These are phyloP conservation scores for Passalora sequoiae DNA, from an alignment of 2,329 filamentous ascomycete genomes.

Conservation along the genomic window DNA sequence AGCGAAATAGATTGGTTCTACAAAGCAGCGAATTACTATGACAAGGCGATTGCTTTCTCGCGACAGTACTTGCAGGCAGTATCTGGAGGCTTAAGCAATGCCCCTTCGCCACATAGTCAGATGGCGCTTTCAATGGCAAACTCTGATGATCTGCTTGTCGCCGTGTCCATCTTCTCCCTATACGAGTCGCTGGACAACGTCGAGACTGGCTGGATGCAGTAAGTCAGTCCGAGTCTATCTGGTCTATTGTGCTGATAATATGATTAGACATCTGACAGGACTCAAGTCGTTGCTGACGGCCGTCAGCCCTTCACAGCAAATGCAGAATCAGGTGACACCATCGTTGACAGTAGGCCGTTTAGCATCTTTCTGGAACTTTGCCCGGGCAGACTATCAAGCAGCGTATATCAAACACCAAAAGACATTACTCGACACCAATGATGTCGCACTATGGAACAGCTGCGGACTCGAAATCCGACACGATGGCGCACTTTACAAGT, in stretches of 20 bases:
- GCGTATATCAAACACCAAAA: conserved; percentile 54
- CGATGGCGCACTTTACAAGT: conserved; percentile 43
- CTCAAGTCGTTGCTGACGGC: conserved; percentile 57
- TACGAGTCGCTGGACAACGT: conserved; percentile 63
- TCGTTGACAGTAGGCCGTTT: conserved; percentile 51
- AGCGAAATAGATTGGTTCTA: conserved; percentile 53
- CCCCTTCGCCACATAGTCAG: conserved; percentile 22
- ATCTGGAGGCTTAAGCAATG: conserved; percentile 26
- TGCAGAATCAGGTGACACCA: conserved; percentile 40
- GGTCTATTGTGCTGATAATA: conserved; percentile 2
- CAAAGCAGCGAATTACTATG: conserved; percentile 58
- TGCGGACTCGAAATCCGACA: conserved; percentile 56
- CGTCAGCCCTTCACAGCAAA: conserved; percentile 26
- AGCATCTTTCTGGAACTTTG: conserved; percentile 64
- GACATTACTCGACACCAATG: conserved; percentile 57
- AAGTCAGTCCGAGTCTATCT: conserved; percentile 5
- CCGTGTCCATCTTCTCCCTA: conserved; percentile 60
- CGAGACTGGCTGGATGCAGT: conserved; percentile 51
- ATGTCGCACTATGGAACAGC: conserved; percentile 57
- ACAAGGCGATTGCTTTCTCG: conserved; percentile 43
- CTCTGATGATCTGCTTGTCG: conserved; percentile 57
- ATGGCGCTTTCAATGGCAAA: conserved; percentile 35
- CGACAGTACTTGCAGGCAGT: conserved; percentile 43
- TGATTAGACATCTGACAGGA: conserved; percentile 55
- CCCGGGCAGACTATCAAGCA: conserved; percentile 41